Conservation (phyloP, 768 basidiomycete genomes). For the Podaxis sp. region DNA sequence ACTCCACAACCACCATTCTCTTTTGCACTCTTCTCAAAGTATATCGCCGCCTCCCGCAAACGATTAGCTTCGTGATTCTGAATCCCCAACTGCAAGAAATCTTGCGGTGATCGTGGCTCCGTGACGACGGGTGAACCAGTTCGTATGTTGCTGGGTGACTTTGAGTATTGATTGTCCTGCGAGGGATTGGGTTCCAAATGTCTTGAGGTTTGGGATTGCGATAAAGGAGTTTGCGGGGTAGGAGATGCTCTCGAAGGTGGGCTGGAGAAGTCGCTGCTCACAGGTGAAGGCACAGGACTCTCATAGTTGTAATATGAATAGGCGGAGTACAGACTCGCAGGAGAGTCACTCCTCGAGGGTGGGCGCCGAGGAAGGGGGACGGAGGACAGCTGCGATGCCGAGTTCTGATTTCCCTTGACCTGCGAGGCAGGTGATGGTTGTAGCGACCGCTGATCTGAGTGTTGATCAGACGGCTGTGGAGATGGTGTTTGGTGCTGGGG, state of each 20-base stretch:
- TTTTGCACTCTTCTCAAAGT: slow-evolving; percentile 74
- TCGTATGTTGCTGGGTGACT: neutral
- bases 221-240: slow-evolving; percentile 5
- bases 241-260: slow-evolving; percentile 15
- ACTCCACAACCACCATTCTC: slow-evolving; percentile 76
- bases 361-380: slow-evolving; percentile 4
- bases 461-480: neutral
- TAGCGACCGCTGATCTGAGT: neutral
- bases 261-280: slow-evolving; percentile 22
- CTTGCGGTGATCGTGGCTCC: slow-evolving; percentile 43
- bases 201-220: slow-evolving; percentile 6
- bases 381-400: neutral
- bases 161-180: neutral
- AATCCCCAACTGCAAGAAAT: slow-evolving; percentile 74
- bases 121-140: slow-evolving; percentile 12
- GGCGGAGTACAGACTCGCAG: slow-evolving; percentile 44
- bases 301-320: slow-evolving; percentile 68
- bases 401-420: neutral
- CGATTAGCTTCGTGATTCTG: slow-evolving; percentile 72
- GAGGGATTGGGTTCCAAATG: slow-evolving; percentile 7
- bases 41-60: slow-evolving; percentile 61
- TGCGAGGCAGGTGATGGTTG: neutral
- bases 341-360: slow-evolving; percentile 8
- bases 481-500: neutral
- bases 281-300: slow-evolving; percentile 38